Conservation (phyloP, 345 rosid genomes). For the Pseudoturritis turrita region DNA sequence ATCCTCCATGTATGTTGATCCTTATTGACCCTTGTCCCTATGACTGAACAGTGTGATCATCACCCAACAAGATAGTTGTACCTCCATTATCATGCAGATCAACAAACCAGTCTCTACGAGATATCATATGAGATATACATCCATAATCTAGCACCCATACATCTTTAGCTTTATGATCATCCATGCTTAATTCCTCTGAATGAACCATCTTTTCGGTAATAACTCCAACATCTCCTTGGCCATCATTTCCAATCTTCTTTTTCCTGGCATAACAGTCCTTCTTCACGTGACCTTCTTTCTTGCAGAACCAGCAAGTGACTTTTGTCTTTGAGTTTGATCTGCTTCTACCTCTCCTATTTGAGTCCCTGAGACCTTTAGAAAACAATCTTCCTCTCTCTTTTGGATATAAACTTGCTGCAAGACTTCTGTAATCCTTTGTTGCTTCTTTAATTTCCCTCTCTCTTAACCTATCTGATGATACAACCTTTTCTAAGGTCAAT, state of each 20-base stretch:
- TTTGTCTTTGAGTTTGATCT: not conserved
- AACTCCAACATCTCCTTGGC: not conserved
- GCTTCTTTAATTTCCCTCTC: not conserved
- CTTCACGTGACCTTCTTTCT: not conserved
- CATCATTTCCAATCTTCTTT: not conserved
- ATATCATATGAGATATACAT: not conserved
- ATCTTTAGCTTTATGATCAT: not conserved
- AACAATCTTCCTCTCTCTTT: too few species aligned
- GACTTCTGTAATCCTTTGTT: not conserved
- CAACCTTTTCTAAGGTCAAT: not conserved
- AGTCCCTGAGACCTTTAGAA: too few species aligned
- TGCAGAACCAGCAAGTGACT: not conserved
- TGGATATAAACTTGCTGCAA: too few species aligned
- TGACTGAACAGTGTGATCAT: not conserved
- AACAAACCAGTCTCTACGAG: not conserved
- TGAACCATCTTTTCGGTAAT: not conserved
- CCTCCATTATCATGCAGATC: not conserved
- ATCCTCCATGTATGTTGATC: not conserved
- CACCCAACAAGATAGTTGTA: not conserved
- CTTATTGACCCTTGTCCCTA: not conserved
- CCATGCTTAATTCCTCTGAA: not conserved
- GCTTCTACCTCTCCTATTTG: too few species aligned
- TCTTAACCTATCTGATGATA: too few species aligned
- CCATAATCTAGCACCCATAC: not conserved
- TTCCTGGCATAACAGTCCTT: not conserved